phyloP scores from a whole-genome alignment of 345 rosid genomes.

The Euphorbia peplus region DNA sequence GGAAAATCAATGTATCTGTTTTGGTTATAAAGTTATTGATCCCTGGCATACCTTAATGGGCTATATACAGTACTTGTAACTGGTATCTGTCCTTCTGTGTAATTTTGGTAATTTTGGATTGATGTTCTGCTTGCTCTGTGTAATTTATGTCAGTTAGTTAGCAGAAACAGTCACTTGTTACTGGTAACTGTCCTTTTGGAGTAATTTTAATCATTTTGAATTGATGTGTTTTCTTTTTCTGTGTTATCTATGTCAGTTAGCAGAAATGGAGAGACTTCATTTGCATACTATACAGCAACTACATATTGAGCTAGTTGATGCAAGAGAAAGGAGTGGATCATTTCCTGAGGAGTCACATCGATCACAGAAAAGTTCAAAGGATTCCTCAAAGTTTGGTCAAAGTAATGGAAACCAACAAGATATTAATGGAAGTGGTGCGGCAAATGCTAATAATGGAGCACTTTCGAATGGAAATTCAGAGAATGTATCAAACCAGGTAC shows the following conservation, averaged over 20 bases:
- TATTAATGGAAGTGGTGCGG: constrained; percentile 40
- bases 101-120: constrained; percentile 9
- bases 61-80: neutral
- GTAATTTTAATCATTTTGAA: neutral
- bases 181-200: neutral
- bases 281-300: constrained; percentile 81
- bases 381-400: constrained; percentile 50
- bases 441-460: constrained; percentile 30
- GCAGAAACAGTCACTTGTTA: constrained; percentile 52
- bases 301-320: constrained; percentile 74
- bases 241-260: constrained; percentile 50
- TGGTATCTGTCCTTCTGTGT: neutral
- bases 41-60: neutral
- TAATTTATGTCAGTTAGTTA: constrained; percentile 54
- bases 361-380: constrained; percentile 47
- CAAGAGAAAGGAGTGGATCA: constrained; percentile 62
- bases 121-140: constrained; percentile 11
- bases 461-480: constrained; percentile 54
- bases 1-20: neutral
- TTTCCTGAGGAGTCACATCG: constrained; percentile 51
- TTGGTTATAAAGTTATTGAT: neutral
- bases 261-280: constrained; percentile 88
- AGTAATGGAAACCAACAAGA: constrained; percentile 52
- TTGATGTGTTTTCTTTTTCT: constrained; percentile 15
- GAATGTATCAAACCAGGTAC: constrained; percentile 54